Conservation (phyloP, 164 flowering plant species). For the Warburgia ugandensis region DNA sequence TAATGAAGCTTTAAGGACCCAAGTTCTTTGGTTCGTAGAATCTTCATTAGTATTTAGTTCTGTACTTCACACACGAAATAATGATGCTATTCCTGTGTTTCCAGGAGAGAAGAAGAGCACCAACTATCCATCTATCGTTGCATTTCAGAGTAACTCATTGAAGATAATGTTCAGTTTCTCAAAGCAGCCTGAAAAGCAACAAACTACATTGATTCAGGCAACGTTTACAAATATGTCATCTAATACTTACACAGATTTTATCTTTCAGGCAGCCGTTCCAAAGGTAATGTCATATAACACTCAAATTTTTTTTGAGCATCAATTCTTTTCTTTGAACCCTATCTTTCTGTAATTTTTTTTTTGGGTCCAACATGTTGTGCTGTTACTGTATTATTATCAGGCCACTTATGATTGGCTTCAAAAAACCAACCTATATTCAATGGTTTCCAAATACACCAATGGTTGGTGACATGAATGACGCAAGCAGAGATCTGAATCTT, state of each 20-base stretch:
- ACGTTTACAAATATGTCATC: constrained; percentile 67
- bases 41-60: not conserved
- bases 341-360: not conserved
- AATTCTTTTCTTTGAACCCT: not conserved
- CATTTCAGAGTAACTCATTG: constrained; percentile 73
- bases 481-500: no score
- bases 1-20: constrained; percentile 11
- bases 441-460: not conserved
- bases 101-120: constrained; percentile 56
- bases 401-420: not conserved
- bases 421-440: not conserved
- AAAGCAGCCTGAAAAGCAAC: constrained; percentile 61
- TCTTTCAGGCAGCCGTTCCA: constrained; percentile 98
- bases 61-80: not conserved
- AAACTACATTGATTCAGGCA: constrained; percentile 63
- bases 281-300: constrained; percentile 46
- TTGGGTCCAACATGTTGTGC: not conserved
- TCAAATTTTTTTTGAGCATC: not conserved
- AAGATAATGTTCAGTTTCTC: constrained; percentile 71
- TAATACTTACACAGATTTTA: constrained; percentile 51
- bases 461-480: no score
- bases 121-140: constrained; percentile 58
- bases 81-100: constrained; percentile 5
- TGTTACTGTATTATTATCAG: not conserved
- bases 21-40: constrained; percentile 6